Evolutionary conservation across 257 asterid species (phyloP).

Genomic region (Leonotis leonurus): DNA sequence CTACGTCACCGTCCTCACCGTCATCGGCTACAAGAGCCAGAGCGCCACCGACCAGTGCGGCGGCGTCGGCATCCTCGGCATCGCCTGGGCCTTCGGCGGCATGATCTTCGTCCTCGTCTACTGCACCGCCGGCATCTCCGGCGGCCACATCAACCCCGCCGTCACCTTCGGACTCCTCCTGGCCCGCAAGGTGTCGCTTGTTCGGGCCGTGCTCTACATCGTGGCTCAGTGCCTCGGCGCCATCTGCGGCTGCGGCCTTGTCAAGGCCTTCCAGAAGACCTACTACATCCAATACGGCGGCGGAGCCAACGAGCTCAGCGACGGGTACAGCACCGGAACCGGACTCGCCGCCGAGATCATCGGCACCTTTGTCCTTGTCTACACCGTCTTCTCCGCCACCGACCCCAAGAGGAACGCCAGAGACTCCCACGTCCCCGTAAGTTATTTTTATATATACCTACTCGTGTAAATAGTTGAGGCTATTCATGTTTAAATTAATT

Average conservation of each 20-base stretch:
- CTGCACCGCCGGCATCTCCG: conserved; percentile 83
- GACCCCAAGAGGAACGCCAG: conserved; percentile 70
- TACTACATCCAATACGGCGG: conserved; percentile 46
- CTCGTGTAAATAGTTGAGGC: no score
- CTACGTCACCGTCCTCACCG: conserved; percentile 60
- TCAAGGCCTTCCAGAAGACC: conserved; percentile 58
- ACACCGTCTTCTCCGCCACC: conserved; percentile 74
- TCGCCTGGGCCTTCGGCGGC: conserved; percentile 87
- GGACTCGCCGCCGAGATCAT: conserved; percentile 72
- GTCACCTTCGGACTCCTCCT: conserved; percentile 60
- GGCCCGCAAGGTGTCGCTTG: conserved; percentile 59
- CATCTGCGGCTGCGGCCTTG: conserved; percentile 61
- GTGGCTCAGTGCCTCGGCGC: conserved; percentile 75
- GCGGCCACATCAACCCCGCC: conserved; percentile 73
- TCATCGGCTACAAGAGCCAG: conserved; percentile 65
- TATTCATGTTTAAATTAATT: no score
- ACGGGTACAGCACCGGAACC: conserved; percentile 53
- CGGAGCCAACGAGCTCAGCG: conserved; percentile 44
- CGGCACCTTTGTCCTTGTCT: conserved; percentile 62
- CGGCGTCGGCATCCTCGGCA: conserved; percentile 77
- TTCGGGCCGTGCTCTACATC: conserved; percentile 53
- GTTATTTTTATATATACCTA: conserved; percentile 8
- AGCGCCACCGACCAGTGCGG: conserved; percentile 45
- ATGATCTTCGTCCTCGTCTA: conserved; percentile 76
- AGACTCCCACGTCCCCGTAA: conserved; percentile 75